These are phyloP conservation scores for Fusarium tricinctum DNA, from an alignment of 2,329 filamentous ascomycete genomes.

Conservation along the genomic window DNA sequence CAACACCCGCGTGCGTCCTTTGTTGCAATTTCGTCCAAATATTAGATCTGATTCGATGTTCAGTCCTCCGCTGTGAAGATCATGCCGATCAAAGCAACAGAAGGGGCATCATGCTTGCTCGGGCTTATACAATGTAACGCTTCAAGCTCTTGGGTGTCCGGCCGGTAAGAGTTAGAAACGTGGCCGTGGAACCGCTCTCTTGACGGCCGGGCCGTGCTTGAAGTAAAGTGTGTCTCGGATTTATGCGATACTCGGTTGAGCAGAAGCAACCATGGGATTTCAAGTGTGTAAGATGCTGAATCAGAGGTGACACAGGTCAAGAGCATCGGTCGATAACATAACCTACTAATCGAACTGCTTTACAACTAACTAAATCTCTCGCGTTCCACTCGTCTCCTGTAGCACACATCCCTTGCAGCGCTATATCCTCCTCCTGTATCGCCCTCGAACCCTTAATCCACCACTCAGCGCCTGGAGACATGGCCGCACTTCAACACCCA, in stretches of 20 bases:
- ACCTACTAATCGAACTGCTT: slow-evolving; percentile 52
- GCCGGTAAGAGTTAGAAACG: slow-evolving; percentile 26
- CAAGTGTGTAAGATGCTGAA: slow-evolving; percentile 9
- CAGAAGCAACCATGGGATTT: slow-evolving; percentile 21
- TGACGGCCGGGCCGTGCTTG: slow-evolving; percentile 27
- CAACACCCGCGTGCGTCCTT: not conserved
- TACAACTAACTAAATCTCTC: slow-evolving; percentile 48
- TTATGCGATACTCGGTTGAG: slow-evolving; percentile 14
- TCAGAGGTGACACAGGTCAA: slow-evolving; percentile 24
- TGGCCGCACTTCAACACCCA: slow-evolving; percentile 24
- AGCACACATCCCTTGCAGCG: slow-evolving; percentile 25
- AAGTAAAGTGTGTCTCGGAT: slow-evolving; percentile 18
- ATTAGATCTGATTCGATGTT: slow-evolving; percentile 9
- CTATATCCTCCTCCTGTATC: slow-evolving; percentile 28
- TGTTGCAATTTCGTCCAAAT: not conserved
- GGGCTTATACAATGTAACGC: slow-evolving; percentile 14
- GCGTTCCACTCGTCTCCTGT: slow-evolving; percentile 25
- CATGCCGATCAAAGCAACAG: slow-evolving; percentile 31
- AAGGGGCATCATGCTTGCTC: slow-evolving; percentile 22
- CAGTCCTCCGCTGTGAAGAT: slow-evolving; percentile 37
- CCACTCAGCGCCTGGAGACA: slow-evolving; percentile 33
- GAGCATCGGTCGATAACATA: slow-evolving; percentile 50
- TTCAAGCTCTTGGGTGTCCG: slow-evolving; percentile 5
- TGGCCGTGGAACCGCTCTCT: slow-evolving; percentile 26
- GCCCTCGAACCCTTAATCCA: slow-evolving; percentile 27